Evolutionary conservation across 768 basidiomycete genomes (phyloP).

Genomic region (Lentinula sp.): DNA sequence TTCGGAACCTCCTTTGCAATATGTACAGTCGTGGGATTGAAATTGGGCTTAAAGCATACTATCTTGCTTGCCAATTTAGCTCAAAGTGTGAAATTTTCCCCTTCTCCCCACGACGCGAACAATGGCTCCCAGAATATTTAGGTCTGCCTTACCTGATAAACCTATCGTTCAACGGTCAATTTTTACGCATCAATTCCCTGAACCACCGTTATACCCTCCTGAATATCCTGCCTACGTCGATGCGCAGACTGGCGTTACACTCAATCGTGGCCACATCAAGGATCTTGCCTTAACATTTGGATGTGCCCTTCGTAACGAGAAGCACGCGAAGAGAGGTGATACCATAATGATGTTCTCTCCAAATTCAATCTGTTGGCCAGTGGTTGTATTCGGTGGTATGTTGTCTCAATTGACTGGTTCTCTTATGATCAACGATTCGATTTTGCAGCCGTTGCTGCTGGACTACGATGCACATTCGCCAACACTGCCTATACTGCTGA

Average conservation of each 20-base stretch:
- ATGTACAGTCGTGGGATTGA: not conserved
- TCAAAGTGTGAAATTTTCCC: not conserved
- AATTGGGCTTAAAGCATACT: not conserved
- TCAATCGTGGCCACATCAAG: slow-evolving; percentile 43
- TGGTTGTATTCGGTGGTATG: slow-evolving; percentile 30
- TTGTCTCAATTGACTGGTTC: not conserved
- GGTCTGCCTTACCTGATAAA: slow-evolving; percentile 17
- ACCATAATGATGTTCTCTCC: slow-evolving; percentile 47
- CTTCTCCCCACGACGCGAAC: not conserved
- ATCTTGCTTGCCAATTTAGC: not conserved
- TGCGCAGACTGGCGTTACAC: slow-evolving; percentile 34
- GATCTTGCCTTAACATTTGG: slow-evolving; percentile 40
- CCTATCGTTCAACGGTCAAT: slow-evolving; percentile 21
- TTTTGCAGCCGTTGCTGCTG: slow-evolving; percentile 37
- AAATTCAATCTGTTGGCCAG: slow-evolving; percentile 48
- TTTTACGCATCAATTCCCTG: slow-evolving; percentile 22
- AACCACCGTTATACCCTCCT: slow-evolving; percentile 19
- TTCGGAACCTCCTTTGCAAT: no score
- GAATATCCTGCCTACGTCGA: slow-evolving; percentile 47
- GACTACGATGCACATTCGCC: slow-evolving; percentile 43
- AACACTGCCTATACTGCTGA: slow-evolving; percentile 45
- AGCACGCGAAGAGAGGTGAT: slow-evolving; percentile 28
- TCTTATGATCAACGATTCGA: not conserved
- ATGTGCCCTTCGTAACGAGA: slow-evolving; percentile 31
- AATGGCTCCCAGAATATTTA: slow-evolving; percentile 21